These are phyloP conservation scores for Fusarium nygamai DNA, from an alignment of 2,329 filamentous ascomycete genomes.

Conservation along the genomic window DNA sequence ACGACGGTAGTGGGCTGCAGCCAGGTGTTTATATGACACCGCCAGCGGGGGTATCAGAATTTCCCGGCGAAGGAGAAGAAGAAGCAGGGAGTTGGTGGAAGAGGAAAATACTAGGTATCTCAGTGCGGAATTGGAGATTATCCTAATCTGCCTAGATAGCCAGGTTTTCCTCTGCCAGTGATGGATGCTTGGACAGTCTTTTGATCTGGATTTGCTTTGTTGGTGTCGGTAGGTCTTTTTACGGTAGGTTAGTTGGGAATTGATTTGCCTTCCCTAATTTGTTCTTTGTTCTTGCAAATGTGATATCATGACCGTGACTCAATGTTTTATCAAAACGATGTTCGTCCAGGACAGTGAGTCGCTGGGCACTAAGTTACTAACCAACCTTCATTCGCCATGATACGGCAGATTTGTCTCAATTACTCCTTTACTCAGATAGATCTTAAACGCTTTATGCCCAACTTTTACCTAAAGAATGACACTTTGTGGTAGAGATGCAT, in stretches of 20 bases:
- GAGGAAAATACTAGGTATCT: neutral
- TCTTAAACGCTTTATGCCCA: too few relatives aligned
- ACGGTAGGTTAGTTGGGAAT: neutral
- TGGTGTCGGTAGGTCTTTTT: too few relatives aligned
- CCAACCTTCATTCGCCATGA: fast-evolving
- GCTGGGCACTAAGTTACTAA: neutral
- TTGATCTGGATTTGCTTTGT: neutral
- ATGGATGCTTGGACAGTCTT: neutral
- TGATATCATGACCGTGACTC: neutral
- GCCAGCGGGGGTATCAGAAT: neutral
- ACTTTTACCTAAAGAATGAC: too few relatives aligned
- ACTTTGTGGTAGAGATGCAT: neutral
- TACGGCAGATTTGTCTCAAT: fast-evolving
- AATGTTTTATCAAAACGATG: neutral
- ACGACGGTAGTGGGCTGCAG: neutral
- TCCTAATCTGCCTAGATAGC: neutral
- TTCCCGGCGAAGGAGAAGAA: neutral
- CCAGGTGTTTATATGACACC: neutral
- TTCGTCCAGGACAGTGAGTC: neutral
- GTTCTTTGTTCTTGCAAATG: neutral
- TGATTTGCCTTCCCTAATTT: neutral
- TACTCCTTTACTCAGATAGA: too few relatives aligned
- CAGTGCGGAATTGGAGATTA: neutral
- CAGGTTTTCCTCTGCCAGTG: fast-evolving
- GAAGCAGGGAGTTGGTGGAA: neutral